Evolutionary conservation across 768 basidiomycete species (phyloP).

Genomic region (Trametes punicea): DNA sequence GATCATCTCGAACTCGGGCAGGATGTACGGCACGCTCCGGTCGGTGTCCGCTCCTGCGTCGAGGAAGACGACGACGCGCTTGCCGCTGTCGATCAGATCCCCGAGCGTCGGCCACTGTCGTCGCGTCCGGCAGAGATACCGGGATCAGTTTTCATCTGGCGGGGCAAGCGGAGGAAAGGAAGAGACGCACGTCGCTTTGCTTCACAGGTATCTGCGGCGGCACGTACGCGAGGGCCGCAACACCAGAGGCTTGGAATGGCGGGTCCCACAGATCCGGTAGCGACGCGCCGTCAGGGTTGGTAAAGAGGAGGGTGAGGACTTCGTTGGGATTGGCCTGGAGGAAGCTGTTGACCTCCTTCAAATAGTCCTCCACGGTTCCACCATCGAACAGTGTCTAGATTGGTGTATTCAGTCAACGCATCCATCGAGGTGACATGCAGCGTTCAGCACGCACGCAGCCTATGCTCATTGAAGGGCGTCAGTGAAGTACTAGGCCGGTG

Average conservation of each 20-base stretch:
- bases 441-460: conserved; percentile 20
- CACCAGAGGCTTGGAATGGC: conserved; percentile 49
- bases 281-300: conserved; percentile 58
- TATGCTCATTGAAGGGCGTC: neutral
- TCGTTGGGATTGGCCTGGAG: conserved; percentile 62
- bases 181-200: conserved; percentile 26
- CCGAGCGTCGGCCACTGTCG: conserved; percentile 62
- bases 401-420: no score
- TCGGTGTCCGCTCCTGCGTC: conserved; percentile 41
- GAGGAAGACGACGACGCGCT: conserved; percentile 60
- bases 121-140: no score
- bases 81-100: conserved; percentile 56
- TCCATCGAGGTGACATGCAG: no score
- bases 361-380: conserved; percentile 39
- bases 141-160: no score
- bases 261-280: conserved; percentile 49
- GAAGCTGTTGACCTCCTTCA: conserved; percentile 45
- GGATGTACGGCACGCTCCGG: conserved; percentile 43
- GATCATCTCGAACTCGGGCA: conserved; percentile 58
- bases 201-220: conserved; percentile 37
- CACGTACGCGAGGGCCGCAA: conserved; percentile 41
- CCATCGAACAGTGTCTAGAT: conserved; percentile 51
- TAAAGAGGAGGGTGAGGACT: conserved; percentile 62
- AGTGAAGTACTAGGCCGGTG: neutral
- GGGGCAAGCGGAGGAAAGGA: no score